These are phyloP conservation scores for Candida wancherniae DNA, from an alignment of 805 yeast genomes.

Conservation along the genomic window DNA sequence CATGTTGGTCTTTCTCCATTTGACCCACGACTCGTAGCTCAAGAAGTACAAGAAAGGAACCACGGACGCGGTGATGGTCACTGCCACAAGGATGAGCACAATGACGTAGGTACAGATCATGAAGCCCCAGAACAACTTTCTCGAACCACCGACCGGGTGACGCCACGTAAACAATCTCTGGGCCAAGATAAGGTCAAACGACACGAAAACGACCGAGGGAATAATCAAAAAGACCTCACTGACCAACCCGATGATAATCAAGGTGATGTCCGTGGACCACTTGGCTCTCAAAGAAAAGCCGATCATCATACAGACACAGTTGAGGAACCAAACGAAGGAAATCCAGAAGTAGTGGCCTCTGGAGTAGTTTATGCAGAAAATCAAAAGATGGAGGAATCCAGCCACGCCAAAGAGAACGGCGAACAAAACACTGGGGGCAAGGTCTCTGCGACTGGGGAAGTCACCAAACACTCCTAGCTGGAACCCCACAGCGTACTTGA, in stretches of 20 bases:
- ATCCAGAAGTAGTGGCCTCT: constrained; percentile 21
- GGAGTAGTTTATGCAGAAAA: constrained; percentile 15
- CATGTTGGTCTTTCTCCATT: constrained; percentile 25
- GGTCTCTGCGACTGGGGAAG: constrained; percentile 16
- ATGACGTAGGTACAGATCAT: constrained; percentile 17
- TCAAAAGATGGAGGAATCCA: constrained; percentile 13
- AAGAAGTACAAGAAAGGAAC: constrained; percentile 17
- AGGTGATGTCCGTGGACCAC: constrained; percentile 16
- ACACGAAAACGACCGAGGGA: constrained; percentile 16
- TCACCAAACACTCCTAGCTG: constrained; percentile 19
- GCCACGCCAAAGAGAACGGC: constrained; percentile 15
- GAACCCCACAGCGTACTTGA: constrained; percentile 12
- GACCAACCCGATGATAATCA: constrained; percentile 15
- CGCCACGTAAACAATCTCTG: constrained; percentile 24
- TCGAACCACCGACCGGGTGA: constrained; percentile 23
- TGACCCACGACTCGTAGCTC: constrained; percentile 11
- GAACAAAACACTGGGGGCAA: constrained; percentile 17
- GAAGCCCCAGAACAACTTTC: constrained; percentile 17
- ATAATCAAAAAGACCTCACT: constrained; percentile 16
- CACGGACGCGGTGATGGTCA: constrained; percentile 16
- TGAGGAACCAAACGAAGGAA: constrained; percentile 16
- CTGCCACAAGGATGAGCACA: constrained; percentile 14
- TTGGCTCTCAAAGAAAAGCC: constrained; percentile 16
- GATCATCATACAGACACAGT: constrained; percentile 11
- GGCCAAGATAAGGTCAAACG: constrained; percentile 20